A percentile compares a stretch with the other conserved stretches of the same genome.
These are phyloP conservation scores for Mycena galericulata DNA, from an alignment of 768 basidiomycete genomes.

Conservation along the genomic window DNA sequence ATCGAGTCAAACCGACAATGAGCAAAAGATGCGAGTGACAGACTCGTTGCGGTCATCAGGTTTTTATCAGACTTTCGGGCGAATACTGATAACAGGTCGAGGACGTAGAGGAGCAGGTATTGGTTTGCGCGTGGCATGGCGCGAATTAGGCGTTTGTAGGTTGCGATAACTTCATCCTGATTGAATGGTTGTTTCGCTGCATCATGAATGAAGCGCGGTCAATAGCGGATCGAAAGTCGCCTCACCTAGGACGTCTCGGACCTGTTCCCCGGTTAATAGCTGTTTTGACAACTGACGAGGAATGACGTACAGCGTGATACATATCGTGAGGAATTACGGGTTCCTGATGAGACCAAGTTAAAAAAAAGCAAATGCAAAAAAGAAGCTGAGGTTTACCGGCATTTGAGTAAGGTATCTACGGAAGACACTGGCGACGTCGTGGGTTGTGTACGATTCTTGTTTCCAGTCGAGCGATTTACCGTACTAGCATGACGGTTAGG, in stretches of 20 bases:
- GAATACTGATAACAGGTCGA: conserved; percentile 96
- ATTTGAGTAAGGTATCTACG: conserved; percentile 95
- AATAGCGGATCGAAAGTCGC: neutral
- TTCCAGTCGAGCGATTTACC: conserved; percentile 96
- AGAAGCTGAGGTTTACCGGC: conserved; percentile 73
- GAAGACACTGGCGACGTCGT: conserved; percentile 98
- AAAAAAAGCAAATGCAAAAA: conserved; percentile 17
- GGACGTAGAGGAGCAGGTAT: conserved; percentile 95
- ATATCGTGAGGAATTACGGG: conserved; percentile 93
- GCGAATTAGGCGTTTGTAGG: conserved; percentile 88
- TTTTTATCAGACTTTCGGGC: conserved; percentile 92
- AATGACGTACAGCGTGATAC: conserved; percentile 82
- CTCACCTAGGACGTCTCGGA: conserved; percentile 83
- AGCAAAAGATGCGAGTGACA: conserved; percentile 46
- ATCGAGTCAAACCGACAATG: neutral
- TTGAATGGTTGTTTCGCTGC: conserved; percentile 76
- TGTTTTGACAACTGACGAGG: conserved; percentile 27
- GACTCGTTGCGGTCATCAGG: conserved; percentile 95
- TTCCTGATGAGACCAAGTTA: conserved; percentile 64
- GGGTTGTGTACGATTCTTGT: conserved; percentile 86
- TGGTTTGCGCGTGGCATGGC: conserved; percentile 91
- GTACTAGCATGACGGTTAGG: conserved; percentile 64
- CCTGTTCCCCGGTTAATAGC: conserved; percentile 56
- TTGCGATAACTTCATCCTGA: conserved; percentile 77
- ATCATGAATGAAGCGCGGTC: conserved; percentile 29